Percentiles rank a stretch among this genome's conserved stretches.
Conservation (phyloP, 2,329 filamentous ascomycete species). For the Trichophyton equinum region DNA sequence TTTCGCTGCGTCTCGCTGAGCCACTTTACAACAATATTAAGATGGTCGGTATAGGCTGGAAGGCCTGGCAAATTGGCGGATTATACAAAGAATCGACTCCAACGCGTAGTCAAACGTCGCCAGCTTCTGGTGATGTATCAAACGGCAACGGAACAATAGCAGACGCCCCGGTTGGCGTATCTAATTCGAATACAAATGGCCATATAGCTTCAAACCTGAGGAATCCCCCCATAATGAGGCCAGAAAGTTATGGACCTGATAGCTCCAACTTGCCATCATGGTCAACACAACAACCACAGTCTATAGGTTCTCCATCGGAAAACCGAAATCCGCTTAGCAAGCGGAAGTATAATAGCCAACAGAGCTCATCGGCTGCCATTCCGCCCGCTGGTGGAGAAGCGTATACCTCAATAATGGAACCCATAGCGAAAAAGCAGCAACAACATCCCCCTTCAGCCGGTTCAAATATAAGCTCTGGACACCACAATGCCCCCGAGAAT, state of each 20-base stretch:
- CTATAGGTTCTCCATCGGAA: not conserved
- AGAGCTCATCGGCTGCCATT: not conserved
- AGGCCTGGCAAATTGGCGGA: slow-evolving; percentile 27
- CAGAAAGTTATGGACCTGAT: not conserved
- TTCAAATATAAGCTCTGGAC: not conserved
- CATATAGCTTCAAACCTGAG: not conserved
- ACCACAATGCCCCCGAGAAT: not conserved
- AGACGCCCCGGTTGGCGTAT: not conserved
- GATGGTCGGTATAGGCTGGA: slow-evolving; percentile 29
- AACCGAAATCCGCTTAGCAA: not conserved
- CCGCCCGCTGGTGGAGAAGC: not conserved
- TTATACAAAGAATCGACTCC: slow-evolving; percentile 24
- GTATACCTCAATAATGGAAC: not conserved
- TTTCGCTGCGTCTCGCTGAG: slow-evolving; percentile 24
- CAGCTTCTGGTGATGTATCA: not conserved
- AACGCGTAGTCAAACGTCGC: not conserved
- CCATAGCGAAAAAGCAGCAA: not conserved
- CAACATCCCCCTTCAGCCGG: not conserved
- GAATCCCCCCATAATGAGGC: no score
- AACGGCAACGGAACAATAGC: not conserved
- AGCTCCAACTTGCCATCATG: not conserved
- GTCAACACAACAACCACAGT: not conserved
- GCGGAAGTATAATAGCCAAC: not conserved
- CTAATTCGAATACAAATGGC: not conserved
- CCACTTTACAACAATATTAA: slow-evolving; percentile 23